Conservation (phyloP, 768 basidiomycete genomes). For the Porpolomopsis calyptriformis region DNA sequence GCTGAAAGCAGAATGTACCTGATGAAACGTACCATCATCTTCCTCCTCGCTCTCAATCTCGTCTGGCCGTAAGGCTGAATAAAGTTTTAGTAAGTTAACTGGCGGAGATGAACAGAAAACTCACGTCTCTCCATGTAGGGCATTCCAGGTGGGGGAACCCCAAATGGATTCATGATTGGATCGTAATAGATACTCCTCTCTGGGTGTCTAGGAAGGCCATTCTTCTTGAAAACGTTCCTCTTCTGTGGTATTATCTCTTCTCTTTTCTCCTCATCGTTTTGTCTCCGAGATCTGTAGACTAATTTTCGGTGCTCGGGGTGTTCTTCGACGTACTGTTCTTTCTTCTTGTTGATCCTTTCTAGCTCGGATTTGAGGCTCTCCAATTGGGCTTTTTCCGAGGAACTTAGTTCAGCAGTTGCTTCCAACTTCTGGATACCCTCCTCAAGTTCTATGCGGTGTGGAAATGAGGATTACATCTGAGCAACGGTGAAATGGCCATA, state of each 20-base stretch:
- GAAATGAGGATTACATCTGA: background rate
- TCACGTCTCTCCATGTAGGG: constrained; percentile 83
- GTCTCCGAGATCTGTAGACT: constrained; percentile 56
- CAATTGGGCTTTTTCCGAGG: constrained; percentile 56
- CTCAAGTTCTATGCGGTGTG: constrained; percentile 51
- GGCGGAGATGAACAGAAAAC: constrained; percentile 18
- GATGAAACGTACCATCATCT: constrained; percentile 25
- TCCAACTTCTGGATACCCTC: constrained; percentile 67
- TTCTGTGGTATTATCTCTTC: constrained; percentile 32
- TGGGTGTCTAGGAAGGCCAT: constrained; percentile 82
- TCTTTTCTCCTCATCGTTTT: constrained; percentile 32
- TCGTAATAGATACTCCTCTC: constrained; percentile 90
- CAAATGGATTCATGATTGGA: constrained; percentile 85
- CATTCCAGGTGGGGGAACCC: constrained; percentile 93
- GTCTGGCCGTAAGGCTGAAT: constrained; percentile 45
- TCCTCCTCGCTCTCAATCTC: constrained; percentile 57
- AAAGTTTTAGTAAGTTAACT: constrained; percentile 4
- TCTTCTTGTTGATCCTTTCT: constrained; percentile 71
- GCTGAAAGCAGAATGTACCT: background rate
- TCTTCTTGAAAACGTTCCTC: constrained; percentile 67
- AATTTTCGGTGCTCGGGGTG: constrained; percentile 87
- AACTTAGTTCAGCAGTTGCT: constrained; percentile 29
- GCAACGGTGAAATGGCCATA: constrained; percentile 15
- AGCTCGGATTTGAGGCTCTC: constrained; percentile 67
- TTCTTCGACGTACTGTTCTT: constrained; percentile 84